Evolutionary conservation across 176 grass and related monocot genomes (phyloP), one percentile per base, ranked within the genome.

Genomic region (Rhipidocladum racemiflorum): DNA sequence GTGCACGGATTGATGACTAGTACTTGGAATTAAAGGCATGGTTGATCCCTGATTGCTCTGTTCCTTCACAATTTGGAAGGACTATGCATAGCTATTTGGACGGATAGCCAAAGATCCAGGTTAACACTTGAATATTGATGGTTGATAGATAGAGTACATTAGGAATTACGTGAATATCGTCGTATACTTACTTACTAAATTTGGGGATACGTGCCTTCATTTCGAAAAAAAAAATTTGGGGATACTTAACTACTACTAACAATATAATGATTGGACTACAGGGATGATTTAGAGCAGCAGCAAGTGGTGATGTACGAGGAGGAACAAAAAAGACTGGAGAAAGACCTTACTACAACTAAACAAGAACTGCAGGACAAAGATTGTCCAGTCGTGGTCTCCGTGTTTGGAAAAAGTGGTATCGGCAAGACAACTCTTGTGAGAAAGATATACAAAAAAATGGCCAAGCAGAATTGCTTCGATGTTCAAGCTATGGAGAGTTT

Each of bases 341-440:
- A n/a, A 1, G 20, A 7, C 53, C 53, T 55, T 21, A 2, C 6
- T 21, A 0, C 18, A 55, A 3, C 18, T 54, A 2, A n/a, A 55
- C 53, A 21, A 53, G 1, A 20, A 18, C 49, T 2, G 5, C 17
- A 53, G 49, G 7, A 7, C 1, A 0, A 55, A 55, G 53, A 46
- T 1, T 15, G 7, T 79, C 40, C 56, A 63, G 20, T 71, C 0
- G 12, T 72, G 10, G 61, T 82, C 18, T 17, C 53, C 0, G 39
- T 82, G 18, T 61, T 0, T 6, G 80, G 68, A 35, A 9, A 82
- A 44, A 61, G 80, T 61, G 80, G 80, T 11, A 15, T 61, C 59
- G 68, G 68, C 27, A 82, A 82, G 40, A 82, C 68, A 48, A 61
- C 80, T 72, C 80, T 82, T 35, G 68, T 72, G 18, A 82, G 68